These are phyloP conservation scores for Rhodotorula sp. DNA, from an alignment of 1,284 basidiomycete genomes.

Conservation along the genomic window DNA sequence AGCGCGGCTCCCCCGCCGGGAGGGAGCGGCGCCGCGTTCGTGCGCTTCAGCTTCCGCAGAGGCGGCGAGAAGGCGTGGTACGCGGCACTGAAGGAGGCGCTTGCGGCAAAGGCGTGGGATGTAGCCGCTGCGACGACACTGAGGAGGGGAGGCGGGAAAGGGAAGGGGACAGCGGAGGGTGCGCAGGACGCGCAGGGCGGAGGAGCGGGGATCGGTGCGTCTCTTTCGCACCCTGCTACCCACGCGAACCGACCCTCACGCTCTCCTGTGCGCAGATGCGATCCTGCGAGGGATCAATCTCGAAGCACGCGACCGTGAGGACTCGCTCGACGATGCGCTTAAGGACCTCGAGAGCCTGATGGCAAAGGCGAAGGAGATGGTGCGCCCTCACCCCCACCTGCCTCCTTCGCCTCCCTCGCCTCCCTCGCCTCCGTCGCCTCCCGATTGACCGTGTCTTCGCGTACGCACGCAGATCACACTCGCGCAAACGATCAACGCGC, in stretches of 20 bases:
- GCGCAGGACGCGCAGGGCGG: slow-evolving; percentile 27
- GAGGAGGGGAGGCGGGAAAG: neutral
- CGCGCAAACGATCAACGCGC: slow-evolving; percentile 78
- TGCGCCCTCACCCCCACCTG: slow-evolving; percentile 46
- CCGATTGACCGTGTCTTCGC: too few species aligned
- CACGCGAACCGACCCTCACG: slow-evolving; percentile 59
- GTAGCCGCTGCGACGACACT: neutral
- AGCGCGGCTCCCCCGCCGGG: neutral
- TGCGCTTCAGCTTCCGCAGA: slow-evolving; percentile 77
- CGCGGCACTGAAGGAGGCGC: slow-evolving; percentile 69
- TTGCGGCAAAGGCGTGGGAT: slow-evolving; percentile 78
- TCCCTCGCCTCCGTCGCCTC: neutral
- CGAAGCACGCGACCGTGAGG: slow-evolving; percentile 65
- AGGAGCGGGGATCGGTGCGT: slow-evolving; percentile 55
- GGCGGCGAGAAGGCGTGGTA: slow-evolving; percentile 89
- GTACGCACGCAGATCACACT: slow-evolving; percentile 58
- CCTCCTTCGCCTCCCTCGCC: slow-evolving; percentile 1
- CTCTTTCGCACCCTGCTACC: slow-evolving; percentile 61
- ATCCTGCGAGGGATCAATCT: slow-evolving; percentile 73
- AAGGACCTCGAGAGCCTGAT: slow-evolving; percentile 88
- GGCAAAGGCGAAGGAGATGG: slow-evolving; percentile 91
- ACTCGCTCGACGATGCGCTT: slow-evolving; percentile 75
- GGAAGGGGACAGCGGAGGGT: slow-evolving; percentile 48
- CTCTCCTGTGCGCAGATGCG: slow-evolving; percentile 61
- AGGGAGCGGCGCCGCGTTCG: slow-evolving; percentile 30